phyloP scores from a whole-genome alignment of 257 asterid genomes.

The Nicotiana otophora region DNA sequence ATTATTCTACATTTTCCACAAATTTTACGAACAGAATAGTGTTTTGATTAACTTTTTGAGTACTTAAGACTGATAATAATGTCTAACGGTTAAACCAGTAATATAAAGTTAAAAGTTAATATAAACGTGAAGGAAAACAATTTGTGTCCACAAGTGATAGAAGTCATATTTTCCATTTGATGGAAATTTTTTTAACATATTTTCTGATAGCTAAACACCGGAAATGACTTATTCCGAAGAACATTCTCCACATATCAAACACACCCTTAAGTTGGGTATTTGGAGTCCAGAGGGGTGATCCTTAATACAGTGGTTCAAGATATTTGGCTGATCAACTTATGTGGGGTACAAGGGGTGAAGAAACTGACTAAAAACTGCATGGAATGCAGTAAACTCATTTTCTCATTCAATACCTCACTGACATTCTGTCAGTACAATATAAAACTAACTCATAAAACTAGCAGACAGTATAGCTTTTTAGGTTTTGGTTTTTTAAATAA shows the following conservation, averaged over 20 bases:
- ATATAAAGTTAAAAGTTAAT: neutral
- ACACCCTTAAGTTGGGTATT: neutral
- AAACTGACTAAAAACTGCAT: conserved; percentile 28
- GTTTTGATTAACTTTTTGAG: neutral
- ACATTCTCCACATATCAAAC: neutral
- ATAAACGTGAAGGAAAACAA: neutral
- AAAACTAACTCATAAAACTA: conserved; percentile 26
- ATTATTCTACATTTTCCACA: no score
- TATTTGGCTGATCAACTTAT: neutral
- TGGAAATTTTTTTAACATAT: neutral
- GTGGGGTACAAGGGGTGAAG: conserved; percentile 3
- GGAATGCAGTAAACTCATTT: conserved; percentile 32
- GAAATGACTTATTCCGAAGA: neutral
- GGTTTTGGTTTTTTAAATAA: conserved; percentile 21
- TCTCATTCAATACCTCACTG: conserved; percentile 48
- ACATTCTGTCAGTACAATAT: conserved; percentile 25
- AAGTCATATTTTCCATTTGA: neutral
- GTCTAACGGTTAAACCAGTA: neutral
- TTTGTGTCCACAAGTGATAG: neutral
- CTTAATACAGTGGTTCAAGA: neutral
- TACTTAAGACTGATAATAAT: neutral
- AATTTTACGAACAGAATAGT: neutral
- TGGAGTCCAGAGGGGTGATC: neutral
- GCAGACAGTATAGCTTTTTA: conserved; percentile 14
- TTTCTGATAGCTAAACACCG: neutral